Base-by-base conservation (phyloP, 805 yeast genomes). In the Yarrowia porcina region DNA sequence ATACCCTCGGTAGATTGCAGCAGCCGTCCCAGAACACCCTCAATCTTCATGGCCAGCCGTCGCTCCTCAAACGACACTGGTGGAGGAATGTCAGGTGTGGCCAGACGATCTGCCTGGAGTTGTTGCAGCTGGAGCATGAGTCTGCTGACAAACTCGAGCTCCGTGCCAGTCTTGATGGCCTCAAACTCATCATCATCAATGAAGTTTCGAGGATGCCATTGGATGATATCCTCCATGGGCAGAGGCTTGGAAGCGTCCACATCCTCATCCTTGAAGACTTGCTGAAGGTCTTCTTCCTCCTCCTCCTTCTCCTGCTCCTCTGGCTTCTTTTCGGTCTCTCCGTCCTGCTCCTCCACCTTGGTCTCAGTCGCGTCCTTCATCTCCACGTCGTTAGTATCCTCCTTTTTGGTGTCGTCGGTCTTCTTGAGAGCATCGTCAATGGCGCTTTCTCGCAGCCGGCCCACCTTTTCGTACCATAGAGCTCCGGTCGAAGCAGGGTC, bases 121-220 rank as follows among this genome's bases (percentile, higher is more conserved):
- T 74, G 73, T 65, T 82, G 82, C 25, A 88, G 71, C 64, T 83
- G 80, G 11, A 77, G 66, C 21, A 88, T 68, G 45, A 81, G 73
- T 47, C 74, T 69, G 28, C 80, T 77, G 36, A 86, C 77, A 18
- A 77, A 72, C 56, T 79, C 70, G 44, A 75, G 72, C 60, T 77
- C 80, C 1, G 74, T 70, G 27, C 82, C 82, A 11, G 74, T 69
- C 44, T 73, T 70, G 39, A 79, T 78, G 0, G 82, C 80, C 52
- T 77, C 77, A n/a, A 82, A 66, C 69, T 82, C 87, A 66, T 82
- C 85, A 30, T 80, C 80, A 36, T 77, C 83, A 25, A 83, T 76
- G 57, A 73, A 74, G 67, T 77, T 78, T 7, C 74, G 74, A 7
- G 85, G 83, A 15, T 76, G 70, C 87, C 87, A 83, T 49, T 77